Conservation (phyloP, 139 green algal species). For the Chlorella sp. region DNA sequence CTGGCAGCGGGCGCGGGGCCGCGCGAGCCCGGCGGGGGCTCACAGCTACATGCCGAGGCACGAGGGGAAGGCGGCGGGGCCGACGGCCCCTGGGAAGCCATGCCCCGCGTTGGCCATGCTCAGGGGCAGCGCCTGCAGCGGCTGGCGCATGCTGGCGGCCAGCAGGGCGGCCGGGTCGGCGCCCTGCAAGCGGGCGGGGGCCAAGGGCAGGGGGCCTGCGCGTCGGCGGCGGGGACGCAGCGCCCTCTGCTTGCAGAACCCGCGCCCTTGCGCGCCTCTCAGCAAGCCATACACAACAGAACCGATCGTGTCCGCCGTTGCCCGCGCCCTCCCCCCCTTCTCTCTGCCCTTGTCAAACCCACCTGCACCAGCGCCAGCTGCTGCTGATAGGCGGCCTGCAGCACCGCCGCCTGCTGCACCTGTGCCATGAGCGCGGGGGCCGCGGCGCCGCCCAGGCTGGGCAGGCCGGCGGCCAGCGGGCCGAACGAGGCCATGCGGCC, state of each 20-base stretch:
- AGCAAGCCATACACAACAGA: too few species aligned
- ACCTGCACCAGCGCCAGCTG: slow-evolving; percentile 19
- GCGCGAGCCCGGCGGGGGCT: too few species aligned
- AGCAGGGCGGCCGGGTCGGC: neutral
- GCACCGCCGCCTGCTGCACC: slow-evolving; percentile 9
- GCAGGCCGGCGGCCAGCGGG: slow-evolving; percentile 16
- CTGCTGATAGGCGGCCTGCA: neutral
- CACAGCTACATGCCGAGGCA: neutral
- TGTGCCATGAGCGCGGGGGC: neutral
- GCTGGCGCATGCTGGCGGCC: slow-evolving; percentile 5
- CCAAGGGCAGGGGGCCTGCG: too few species aligned
- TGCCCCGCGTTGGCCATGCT: too few species aligned
- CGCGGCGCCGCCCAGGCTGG: slow-evolving; percentile 2
- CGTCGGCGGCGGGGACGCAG: too few species aligned
- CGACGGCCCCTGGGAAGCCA: neutral
- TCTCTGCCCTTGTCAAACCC: too few species aligned
- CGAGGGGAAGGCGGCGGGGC: neutral
- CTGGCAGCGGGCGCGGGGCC: too few species aligned
- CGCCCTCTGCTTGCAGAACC: too few species aligned
- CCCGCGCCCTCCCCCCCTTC: too few species aligned
- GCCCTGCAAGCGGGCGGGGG: too few species aligned
- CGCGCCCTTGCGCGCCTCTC: too few species aligned
- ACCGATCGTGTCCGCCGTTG: too few species aligned
- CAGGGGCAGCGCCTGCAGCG: slow-evolving; percentile 9
- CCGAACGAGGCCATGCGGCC: neutral